Percentiles rank a stretch among this genome's conserved stretches.
phyloP scores from a whole-genome alignment of 2,329 filamentous ascomycete species.

The Botrytis squamosa region DNA sequence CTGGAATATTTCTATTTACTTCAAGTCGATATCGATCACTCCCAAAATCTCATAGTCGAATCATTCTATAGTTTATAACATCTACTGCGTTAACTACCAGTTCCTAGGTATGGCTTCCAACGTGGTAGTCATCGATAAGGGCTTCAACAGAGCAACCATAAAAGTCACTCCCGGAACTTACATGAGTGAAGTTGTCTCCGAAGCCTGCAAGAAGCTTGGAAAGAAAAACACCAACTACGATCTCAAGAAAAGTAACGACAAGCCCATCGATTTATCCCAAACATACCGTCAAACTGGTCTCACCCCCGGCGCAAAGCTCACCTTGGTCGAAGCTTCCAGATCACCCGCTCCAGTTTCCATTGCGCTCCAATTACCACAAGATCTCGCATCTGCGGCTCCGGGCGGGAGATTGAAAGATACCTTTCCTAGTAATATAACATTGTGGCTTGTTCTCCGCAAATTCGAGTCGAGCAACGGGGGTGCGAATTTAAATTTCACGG shows the following conservation, averaged over 20 bases:
- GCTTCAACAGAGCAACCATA: slow-evolving; percentile 73
- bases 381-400: slow-evolving; percentile 61
- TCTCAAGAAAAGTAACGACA: slow-evolving; percentile 83
- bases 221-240: slow-evolving; percentile 66
- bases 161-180: slow-evolving; percentile 81
- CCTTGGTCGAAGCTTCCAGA: slow-evolving; percentile 83
- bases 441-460: slow-evolving; percentile 88
- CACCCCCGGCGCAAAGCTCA: slow-evolving; percentile 81
- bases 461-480: slow-evolving; percentile 70
- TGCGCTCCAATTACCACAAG: slow-evolving; percentile 78
- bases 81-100: background rate
- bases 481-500: slow-evolving; percentile 75
- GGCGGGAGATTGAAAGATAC: slow-evolving; percentile 75
- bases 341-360: slow-evolving; percentile 84
- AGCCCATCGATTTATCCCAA: slow-evolving; percentile 78
- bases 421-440: slow-evolving; percentile 79
- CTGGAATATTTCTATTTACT: background rate
- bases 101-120: slow-evolving; percentile 71
- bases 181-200: slow-evolving; percentile 79
- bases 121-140: slow-evolving; percentile 82
- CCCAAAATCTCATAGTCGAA: too few species aligned
- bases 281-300: slow-evolving; percentile 83
- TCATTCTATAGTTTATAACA: background rate
- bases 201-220: slow-evolving; percentile 78
- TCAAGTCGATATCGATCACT: background rate